Percentiles rank a stretch among this genome's conserved stretches.
Evolutionary conservation across 1,284 basidiomycete genomes (phyloP).

Genomic region (Phylloporus gajari): DNA sequence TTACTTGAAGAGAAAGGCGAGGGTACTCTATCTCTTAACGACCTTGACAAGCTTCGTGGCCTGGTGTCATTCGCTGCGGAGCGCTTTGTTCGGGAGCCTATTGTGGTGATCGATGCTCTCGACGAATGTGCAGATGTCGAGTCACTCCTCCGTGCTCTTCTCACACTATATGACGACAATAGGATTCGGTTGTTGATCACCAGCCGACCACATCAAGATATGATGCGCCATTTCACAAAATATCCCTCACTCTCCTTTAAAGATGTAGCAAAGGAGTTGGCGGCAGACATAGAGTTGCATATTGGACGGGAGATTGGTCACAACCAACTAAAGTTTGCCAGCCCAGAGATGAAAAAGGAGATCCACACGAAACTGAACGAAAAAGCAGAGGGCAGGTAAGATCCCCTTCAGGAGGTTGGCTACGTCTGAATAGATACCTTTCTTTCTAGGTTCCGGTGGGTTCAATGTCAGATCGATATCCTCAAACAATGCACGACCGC

Average conservation of each 20-base stretch:
- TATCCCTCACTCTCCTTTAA: no score
- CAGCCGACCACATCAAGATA: no score
- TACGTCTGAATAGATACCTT: neutral
- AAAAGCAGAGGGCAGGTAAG: neutral
- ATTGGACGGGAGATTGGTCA: neutral
- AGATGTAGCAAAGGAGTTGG: neutral
- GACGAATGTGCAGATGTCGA: no score
- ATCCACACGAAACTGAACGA: neutral
- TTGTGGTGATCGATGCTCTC: neutral
- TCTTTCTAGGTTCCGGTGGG: neutral
- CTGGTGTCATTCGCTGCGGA: neutral
- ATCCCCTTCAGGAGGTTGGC: neutral
- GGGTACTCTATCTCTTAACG: neutral
- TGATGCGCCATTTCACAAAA: no score
- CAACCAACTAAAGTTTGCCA: neutral
- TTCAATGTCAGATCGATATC: neutral
- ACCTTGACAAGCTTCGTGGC: neutral
- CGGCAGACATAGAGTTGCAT: neutral
- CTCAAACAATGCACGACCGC: neutral
- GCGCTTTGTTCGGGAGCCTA: neutral
- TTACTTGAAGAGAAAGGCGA: neutral
- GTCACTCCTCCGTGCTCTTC: no score
- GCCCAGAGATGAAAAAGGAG: neutral
- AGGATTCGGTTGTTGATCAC: no score
- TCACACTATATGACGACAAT: no score